Evolutionary conservation across 805 yeast species (phyloP).

Genomic region (Monosporozyma servazzii): DNA sequence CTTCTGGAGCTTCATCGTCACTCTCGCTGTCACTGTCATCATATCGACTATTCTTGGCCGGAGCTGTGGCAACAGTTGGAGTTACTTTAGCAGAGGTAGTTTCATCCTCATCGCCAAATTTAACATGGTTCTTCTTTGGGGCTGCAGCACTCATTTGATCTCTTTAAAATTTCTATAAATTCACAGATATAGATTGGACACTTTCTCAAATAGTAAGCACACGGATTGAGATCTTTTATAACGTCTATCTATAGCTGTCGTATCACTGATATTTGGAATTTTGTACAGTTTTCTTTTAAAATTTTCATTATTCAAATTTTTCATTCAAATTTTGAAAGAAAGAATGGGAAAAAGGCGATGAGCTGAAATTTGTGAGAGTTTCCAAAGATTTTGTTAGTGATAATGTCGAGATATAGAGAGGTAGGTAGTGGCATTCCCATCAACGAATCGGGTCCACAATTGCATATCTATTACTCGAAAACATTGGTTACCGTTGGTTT

Average conservation of each 20-base stretch:
- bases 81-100: neutral
- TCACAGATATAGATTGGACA: neutral
- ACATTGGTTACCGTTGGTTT: neutral
- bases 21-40: constrained; percentile 13
- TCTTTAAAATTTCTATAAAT: neutral
- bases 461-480: no score
- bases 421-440: no score
- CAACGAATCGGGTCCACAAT: no score
- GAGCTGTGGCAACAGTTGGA: neutral
- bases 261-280: neutral
- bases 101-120: constrained; percentile 21
- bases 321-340: neutral
- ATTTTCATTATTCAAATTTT: neutral
- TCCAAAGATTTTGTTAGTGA: neutral
- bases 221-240: neutral
- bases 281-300: neutral
- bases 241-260: neutral
- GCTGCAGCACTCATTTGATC: neutral
- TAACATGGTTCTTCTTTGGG: constrained; percentile 10
- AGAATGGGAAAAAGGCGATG: neutral
- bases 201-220: neutral
- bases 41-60: neutral
- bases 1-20: constrained; percentile 44
- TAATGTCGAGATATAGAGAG: no score
- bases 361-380: neutral